Percentiles rank a stretch among this genome's conserved stretches.
Evolutionary conservation across 306 rosid genomes (phyloP).

Genomic region (Vigna unguiculata): DNA sequence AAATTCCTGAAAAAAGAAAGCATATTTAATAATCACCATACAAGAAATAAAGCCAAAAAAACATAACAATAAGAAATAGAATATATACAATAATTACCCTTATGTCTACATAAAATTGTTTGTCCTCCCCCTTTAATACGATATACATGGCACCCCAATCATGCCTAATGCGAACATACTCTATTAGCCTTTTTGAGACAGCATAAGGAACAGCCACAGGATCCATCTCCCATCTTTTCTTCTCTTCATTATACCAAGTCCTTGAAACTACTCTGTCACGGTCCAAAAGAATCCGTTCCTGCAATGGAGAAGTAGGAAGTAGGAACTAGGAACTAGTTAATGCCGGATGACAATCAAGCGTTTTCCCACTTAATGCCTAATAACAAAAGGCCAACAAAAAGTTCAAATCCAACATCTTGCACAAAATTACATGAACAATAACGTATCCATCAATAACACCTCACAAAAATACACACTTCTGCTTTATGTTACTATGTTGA

Average conservation of each 20-base stretch:
- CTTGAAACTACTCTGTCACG: slow-evolving; percentile 89
- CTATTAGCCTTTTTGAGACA: slow-evolving; percentile 71
- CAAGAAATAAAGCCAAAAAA: slow-evolving; percentile 25
- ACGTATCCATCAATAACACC: slow-evolving; percentile 21
- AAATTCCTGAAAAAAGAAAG: slow-evolving; percentile 68
- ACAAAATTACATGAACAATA: slow-evolving; percentile 13
- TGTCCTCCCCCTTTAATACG: slow-evolving; percentile 82
- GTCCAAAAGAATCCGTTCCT: slow-evolving; percentile 86
- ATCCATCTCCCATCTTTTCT: slow-evolving; percentile 91
- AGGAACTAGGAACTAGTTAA: slow-evolving; percentile 33
- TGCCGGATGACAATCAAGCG: slow-evolving; percentile 19
- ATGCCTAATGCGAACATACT: slow-evolving; percentile 82
- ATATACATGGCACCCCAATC: slow-evolving; percentile 93
- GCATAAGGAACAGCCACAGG: slow-evolving; percentile 90
- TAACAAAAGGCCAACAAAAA: neutral
- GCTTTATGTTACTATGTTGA: neutral
- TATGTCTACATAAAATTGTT: slow-evolving; percentile 77
- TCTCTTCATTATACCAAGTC: slow-evolving; percentile 90
- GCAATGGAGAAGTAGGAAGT: slow-evolving; percentile 44
- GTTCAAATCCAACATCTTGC: slow-evolving; percentile 32
- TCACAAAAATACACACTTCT: neutral
- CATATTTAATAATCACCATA: slow-evolving; percentile 43
- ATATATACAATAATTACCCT: slow-evolving; percentile 59
- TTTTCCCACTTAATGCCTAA: slow-evolving; percentile 1
- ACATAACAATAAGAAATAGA: slow-evolving; percentile 36